Conservation (phyloP, 352 stramenopile genomes). For the Phytophthora sansomeana region DNA sequence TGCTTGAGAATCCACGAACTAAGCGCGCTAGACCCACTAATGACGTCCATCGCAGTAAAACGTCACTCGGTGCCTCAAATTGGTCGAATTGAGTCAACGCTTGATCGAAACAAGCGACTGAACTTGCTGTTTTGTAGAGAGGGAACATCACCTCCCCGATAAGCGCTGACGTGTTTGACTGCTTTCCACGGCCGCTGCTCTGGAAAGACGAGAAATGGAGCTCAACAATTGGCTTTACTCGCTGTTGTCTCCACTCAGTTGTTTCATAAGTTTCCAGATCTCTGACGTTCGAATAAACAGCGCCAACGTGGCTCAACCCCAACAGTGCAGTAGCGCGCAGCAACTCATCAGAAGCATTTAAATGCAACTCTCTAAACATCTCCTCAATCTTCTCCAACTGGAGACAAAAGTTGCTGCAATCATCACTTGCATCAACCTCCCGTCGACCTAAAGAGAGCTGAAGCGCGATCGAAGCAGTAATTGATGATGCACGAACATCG, state of each 20-base stretch:
- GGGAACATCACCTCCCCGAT: constrained; percentile 33
- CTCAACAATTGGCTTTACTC: constrained; percentile 37
- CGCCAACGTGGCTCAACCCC: constrained; percentile 37
- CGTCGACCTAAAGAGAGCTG: constrained; percentile 46
- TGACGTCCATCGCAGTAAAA: constrained; percentile 42
- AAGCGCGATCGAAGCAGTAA: constrained; percentile 40
- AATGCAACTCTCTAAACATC: constrained; percentile 30
- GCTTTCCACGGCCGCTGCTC: constrained; percentile 10
- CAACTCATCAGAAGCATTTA: constrained; percentile 23
- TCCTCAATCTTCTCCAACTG: constrained; percentile 36
- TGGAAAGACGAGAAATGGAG: constrained; percentile 25
- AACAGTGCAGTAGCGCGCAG: constrained; percentile 32
- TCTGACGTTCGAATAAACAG: constrained; percentile 33
- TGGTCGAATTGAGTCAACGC: constrained; percentile 8
- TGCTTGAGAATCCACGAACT: constrained; percentile 34
- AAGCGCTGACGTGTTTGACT: constrained; percentile 3
- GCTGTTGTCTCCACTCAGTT: constrained; percentile 35
- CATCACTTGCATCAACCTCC: constrained; percentile 32
- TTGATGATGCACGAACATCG: constrained; percentile 20
- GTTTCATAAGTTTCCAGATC: constrained; percentile 29
- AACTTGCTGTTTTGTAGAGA: not conserved
- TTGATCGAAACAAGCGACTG: constrained; percentile 7
- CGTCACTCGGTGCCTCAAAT: constrained; percentile 1
- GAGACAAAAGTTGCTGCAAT: constrained; percentile 19
- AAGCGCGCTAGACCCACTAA: constrained; percentile 45